A percentile compares a stretch with the other conserved stretches of the same genome.
phyloP scores from a whole-genome alignment of 805 yeast species.

The Sugiyamaella floridensis region DNA sequence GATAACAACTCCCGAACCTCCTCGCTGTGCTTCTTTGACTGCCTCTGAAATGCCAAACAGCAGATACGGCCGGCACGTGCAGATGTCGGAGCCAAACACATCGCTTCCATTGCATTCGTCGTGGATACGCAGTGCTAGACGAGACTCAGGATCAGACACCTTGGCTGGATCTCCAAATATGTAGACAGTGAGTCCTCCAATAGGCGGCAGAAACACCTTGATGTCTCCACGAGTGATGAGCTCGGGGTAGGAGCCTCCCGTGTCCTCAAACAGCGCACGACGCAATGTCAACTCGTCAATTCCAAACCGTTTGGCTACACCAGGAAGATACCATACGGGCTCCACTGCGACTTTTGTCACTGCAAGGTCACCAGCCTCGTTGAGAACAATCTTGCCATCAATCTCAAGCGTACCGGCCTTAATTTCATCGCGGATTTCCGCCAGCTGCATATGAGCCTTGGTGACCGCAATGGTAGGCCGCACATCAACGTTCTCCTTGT shows the following conservation, averaged over 20 bases:
- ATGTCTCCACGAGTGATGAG: conserved; percentile 61
- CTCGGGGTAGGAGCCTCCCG: conserved; percentile 68
- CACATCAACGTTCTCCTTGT: conserved; percentile 45
- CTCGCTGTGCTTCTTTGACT: conserved; percentile 59
- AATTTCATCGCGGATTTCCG: conserved; percentile 53
- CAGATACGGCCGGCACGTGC: conserved; percentile 64
- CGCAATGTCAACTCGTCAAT: conserved; percentile 51
- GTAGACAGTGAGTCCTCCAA: conserved; percentile 61
- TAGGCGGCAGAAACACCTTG: conserved; percentile 60
- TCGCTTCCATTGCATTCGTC: conserved; percentile 69
- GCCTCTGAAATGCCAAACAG: conserved; percentile 62
- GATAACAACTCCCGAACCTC: conserved; percentile 58
- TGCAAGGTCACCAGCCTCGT: conserved; percentile 52
- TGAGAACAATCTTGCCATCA: conserved; percentile 56
- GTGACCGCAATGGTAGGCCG: conserved; percentile 63
- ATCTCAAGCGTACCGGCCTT: conserved; percentile 45
- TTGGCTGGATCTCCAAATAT: conserved; percentile 56
- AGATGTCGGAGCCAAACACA: conserved; percentile 61
- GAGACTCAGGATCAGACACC: conserved; percentile 45
- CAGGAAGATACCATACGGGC: conserved; percentile 67
- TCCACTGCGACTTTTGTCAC: conserved; percentile 62
- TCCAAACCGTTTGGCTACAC: conserved; percentile 57
- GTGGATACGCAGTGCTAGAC: conserved; percentile 54
- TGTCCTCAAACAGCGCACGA: conserved; percentile 57
- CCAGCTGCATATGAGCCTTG: conserved; percentile 55